Evolutionary conservation across 192 early-diverging fungal genomes (phyloP), one percentile per base, ranked within the genome.

Genomic region (Spinellus fusiger): DNA sequence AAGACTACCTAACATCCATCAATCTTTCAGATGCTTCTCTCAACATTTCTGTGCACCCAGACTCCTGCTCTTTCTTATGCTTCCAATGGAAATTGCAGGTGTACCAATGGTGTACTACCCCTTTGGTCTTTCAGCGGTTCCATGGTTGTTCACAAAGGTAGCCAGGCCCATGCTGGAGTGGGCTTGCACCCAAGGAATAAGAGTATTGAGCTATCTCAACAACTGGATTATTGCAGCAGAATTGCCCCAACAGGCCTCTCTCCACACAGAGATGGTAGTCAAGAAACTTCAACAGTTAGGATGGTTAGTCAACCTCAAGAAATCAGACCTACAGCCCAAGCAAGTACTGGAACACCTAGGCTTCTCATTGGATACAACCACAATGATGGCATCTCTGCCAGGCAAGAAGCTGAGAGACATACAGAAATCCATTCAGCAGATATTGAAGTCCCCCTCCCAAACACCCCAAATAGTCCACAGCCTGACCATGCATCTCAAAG

Each of bases 401-500:
- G 54, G 47, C 7, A 56, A 59, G 28, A 75, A 75, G 31, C 15
- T 75, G 0, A 15, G 68, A 6, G 73, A 68, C 23, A 3, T 75
- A 3, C 46, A 62, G 1, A 46, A 62, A 0, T 59, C 59, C 35
- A 69, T 69, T 49, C 57, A 49, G 13, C 65, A 68, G 37, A 57
- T 68, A 0, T 2, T 61, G 10, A 61, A 53, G 52, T 54, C 56
- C 0, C 54, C 65, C 0, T 22, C 8, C 0, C 40, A 37, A 5
- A 52, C 59, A 13, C 23, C 50, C n/a, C n/a, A n/a, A n/a, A n/a
- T n/a, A n/a, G n/a, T n/a, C n/a, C n/a, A n/a, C n/a, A n/a, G n/a
- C n/a, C n/a, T n/a, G n/a, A n/a, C n/a, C n/a, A n/a, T n/a, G n/a
- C n/a, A n/a, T n/a, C n/a, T n/a, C n/a, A n/a, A 65, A 49, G 62